phyloP scores from a whole-genome alignment of 202 grass and related monocot species.

The Setaria italica region DNA sequence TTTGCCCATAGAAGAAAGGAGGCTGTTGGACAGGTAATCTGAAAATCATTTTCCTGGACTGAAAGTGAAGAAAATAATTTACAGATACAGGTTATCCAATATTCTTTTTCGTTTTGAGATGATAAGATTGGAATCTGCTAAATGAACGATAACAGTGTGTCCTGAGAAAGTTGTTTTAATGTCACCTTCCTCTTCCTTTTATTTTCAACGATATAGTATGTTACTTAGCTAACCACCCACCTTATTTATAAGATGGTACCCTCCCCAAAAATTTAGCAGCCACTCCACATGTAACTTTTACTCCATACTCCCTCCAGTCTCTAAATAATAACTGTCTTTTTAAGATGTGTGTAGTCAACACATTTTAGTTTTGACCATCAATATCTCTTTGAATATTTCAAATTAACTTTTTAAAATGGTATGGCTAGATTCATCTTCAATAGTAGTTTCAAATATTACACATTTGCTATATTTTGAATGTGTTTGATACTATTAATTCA shows the following conservation, averaged over 20 bases:
- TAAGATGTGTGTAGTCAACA: too few species aligned
- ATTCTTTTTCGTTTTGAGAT: background rate
- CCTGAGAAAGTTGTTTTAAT: background rate
- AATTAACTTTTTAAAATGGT: too few species aligned
- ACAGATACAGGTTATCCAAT: background rate
- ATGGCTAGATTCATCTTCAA: too few species aligned
- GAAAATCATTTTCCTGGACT: background rate
- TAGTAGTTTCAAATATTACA: too few species aligned
- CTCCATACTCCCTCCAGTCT: background rate
- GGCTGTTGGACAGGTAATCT: background rate
- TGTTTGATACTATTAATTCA: background rate
- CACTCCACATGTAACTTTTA: constrained; percentile 16
- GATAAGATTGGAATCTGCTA: background rate
- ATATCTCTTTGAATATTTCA: too few species aligned
- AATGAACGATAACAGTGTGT: background rate
- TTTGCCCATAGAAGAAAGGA: background rate
- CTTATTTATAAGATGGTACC: constrained; percentile 9
- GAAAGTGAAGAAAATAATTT: background rate
- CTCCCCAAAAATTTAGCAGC: constrained; percentile 4
- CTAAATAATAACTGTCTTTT: too few species aligned
- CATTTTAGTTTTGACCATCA: too few species aligned
- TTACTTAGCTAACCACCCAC: constrained; percentile 18
- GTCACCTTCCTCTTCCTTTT: background rate
- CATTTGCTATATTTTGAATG: too few species aligned
- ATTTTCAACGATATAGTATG: background rate